phyloP scores from a whole-genome alignment of 208 protist species.

The Porcisia hertigi region DNA sequence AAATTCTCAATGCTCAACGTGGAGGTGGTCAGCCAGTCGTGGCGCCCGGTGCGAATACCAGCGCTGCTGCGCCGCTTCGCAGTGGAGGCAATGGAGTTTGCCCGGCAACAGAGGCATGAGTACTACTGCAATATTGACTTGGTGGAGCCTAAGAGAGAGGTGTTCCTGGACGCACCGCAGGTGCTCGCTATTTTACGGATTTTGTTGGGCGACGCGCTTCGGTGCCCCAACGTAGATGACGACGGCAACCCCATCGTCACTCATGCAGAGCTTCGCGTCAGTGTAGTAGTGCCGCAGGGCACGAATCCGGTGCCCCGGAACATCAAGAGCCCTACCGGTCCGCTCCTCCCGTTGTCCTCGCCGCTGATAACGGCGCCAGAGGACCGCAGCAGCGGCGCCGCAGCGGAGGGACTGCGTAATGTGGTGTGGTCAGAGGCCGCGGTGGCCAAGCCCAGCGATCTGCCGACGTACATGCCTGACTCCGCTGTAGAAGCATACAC shows the following conservation, averaged over 20 bases:
- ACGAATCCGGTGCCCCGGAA: constrained; percentile 13
- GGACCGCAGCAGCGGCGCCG: constrained; percentile 1
- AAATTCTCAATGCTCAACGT: constrained; percentile 77
- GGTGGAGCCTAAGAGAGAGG: constrained; percentile 49
- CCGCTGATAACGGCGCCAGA: background rate
- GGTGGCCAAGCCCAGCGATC: background rate
- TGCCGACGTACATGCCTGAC: background rate
- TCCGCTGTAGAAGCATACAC: background rate
- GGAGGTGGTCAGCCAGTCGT: constrained; percentile 73
- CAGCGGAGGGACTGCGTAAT: background rate
- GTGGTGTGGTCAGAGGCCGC: background rate
- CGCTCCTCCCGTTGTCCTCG: background rate
- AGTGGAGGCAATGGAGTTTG: constrained; percentile 36
- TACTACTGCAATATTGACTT: constrained; percentile 65
- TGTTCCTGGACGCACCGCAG: constrained; percentile 79
- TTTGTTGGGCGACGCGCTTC: constrained; percentile 42
- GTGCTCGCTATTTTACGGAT: constrained; percentile 52
- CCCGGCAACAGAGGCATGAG: constrained; percentile 28
- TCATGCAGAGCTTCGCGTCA: constrained; percentile 48
- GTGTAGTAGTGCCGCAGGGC: constrained; percentile 39
- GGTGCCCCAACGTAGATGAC: constrained; percentile 10
- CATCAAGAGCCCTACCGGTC: background rate
- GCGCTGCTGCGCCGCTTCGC: constrained; percentile 58
- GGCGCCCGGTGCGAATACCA: constrained; percentile 67
- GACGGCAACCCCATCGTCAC: constrained; percentile 29